A percentile compares a stretch with the other conserved stretches of the same genome.
Conservation (phyloP, 2,329 filamentous ascomycete genomes). For the Hypoxylon sp. region DNA sequence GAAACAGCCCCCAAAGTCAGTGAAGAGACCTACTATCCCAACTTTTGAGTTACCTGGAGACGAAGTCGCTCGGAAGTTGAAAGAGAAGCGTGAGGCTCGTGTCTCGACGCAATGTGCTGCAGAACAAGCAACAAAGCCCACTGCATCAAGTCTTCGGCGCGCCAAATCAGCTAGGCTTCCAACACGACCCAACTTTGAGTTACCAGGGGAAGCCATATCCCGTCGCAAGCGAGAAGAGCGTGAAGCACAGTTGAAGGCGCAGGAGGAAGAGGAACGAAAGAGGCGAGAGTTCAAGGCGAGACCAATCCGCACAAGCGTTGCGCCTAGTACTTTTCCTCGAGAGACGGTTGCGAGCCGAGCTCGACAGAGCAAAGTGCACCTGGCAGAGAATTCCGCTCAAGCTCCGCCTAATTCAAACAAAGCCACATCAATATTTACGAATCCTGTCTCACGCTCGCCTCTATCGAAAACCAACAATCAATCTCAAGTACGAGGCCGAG, state of each 20-base stretch:
- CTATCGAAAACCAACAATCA: constrained; percentile 53
- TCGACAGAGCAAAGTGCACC: constrained; percentile 61
- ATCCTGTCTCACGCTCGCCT: constrained; percentile 52
- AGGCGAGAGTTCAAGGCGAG: constrained; percentile 75
- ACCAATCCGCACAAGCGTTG: constrained; percentile 65
- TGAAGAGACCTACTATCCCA: constrained; percentile 67
- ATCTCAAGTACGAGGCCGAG: constrained; percentile 50
- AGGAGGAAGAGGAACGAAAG: constrained; percentile 73
- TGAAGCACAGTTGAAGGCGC: constrained; percentile 66
- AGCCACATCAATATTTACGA: constrained; percentile 46
- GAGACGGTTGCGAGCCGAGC: constrained; percentile 72
- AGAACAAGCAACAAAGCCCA: constrained; percentile 49
- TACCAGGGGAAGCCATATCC: constrained; percentile 74
- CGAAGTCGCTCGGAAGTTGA: constrained; percentile 63
- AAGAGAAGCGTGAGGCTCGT: constrained; percentile 64
- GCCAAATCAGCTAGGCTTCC: constrained; percentile 67
- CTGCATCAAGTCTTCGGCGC: constrained; percentile 59
- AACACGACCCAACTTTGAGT: constrained; percentile 71
- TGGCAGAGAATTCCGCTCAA: constrained; percentile 50
- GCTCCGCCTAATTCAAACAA: constrained; percentile 49
- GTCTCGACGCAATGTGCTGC: constrained; percentile 56
- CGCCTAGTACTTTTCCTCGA: constrained; percentile 63
- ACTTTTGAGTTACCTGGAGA: constrained; percentile 76
- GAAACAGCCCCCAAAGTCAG: constrained; percentile 65
- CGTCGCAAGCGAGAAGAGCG: constrained; percentile 69